Evolutionary conservation across 2,329 filamentous ascomycete species (phyloP).

Genomic region (Aspergillus bombycis): DNA sequence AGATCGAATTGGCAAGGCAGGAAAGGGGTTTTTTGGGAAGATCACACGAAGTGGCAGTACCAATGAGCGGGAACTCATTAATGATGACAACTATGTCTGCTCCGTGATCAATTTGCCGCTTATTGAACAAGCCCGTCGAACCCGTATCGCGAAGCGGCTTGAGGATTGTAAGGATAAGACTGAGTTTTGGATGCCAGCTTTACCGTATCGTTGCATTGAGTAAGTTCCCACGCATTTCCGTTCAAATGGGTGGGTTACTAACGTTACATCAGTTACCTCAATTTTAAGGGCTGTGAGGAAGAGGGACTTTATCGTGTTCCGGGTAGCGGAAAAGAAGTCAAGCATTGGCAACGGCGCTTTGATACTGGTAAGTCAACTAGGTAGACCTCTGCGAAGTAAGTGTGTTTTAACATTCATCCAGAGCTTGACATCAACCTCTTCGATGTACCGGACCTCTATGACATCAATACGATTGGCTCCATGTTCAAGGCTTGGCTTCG

Average conservation of each 20-base stretch:
- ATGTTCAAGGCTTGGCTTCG: constrained; percentile 97
- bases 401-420: constrained; percentile 36
- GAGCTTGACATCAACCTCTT: constrained; percentile 91
- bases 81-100: constrained; percentile 81
- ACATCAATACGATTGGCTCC: constrained; percentile 94
- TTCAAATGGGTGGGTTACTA: constrained; percentile 12
- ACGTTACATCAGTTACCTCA: constrained; percentile 68
- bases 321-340: constrained; percentile 85
- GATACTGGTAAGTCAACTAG: constrained; percentile 68
- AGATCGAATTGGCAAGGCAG: constrained; percentile 70
- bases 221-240: constrained; percentile 41
- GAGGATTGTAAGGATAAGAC: constrained; percentile 92
- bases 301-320: constrained; percentile 93
- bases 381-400: not conserved
- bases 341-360: constrained; percentile 90
- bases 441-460: constrained; percentile 82
- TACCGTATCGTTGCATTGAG: constrained; percentile 95
- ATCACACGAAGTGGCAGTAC: constrained; percentile 71
- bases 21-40: constrained; percentile 82
- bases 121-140: constrained; percentile 85
- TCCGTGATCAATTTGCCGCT: constrained; percentile 85
- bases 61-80: constrained; percentile 67
- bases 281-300: constrained; percentile 91
- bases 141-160: constrained; percentile 85
- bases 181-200: constrained; percentile 97